Conservation (phyloP, 495 filamentous ascomycete genomes). For the Podospora comata region DNA sequence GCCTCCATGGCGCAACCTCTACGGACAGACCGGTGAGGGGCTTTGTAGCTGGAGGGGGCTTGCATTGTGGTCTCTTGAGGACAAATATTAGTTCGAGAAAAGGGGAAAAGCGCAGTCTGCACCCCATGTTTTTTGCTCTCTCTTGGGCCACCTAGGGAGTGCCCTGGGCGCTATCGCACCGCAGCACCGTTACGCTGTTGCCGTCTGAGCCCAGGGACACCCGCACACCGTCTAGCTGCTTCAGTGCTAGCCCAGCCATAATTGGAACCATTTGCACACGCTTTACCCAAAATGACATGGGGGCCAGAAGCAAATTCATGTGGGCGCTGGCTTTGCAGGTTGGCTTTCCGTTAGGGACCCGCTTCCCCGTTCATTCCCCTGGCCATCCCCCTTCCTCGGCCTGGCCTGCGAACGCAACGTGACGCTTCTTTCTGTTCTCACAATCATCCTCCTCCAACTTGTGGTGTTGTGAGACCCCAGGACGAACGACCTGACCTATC, state of each 20-base stretch:
- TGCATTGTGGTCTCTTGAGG: neutral
- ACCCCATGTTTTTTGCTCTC: constrained; percentile 21
- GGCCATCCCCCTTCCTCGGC: constrained; percentile 27
- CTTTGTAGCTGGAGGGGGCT: neutral
- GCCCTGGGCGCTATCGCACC: constrained; percentile 15
- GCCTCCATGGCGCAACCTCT: neutral
- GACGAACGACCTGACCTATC: neutral
- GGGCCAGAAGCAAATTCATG: constrained; percentile 10
- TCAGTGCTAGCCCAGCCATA: constrained; percentile 14
- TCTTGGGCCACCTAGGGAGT: constrained; percentile 1
- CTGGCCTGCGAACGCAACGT: constrained; percentile 8
- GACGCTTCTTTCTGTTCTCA: constrained; percentile 3
- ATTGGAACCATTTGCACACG: constrained; percentile 4
- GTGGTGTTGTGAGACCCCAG: constrained; percentile 5
- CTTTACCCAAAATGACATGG: constrained; percentile 5
- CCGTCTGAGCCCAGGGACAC: constrained; percentile 19
- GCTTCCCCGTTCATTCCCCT: constrained; percentile 23
- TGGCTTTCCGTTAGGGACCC: constrained; percentile 15
- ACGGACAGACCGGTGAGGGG: constrained; percentile 4
- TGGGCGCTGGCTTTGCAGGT: constrained; percentile 5
- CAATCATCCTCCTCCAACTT: constrained; percentile 1
- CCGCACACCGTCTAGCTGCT: constrained; percentile 14
- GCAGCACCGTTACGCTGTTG: constrained; percentile 22
- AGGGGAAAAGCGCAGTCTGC: constrained; percentile 19
- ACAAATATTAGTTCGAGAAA: constrained; percentile 21